Conservation (phyloP, 1,284 basidiomycete genomes). For the Sporisorium reilianum region DNA sequence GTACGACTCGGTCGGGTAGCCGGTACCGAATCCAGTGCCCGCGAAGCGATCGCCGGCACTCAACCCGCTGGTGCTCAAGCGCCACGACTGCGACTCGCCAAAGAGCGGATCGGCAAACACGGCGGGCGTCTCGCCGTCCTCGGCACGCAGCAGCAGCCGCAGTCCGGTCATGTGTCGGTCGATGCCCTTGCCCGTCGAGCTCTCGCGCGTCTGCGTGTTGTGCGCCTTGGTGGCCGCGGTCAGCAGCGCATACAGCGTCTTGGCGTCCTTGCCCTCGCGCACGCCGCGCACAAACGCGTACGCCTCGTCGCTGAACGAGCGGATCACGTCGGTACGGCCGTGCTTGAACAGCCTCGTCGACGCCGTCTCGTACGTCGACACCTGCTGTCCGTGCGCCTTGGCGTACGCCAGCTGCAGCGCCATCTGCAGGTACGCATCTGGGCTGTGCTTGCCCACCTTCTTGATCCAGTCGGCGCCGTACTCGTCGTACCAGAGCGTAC, state of each 20-base stretch:
- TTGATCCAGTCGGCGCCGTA: slow-evolving; percentile 95
- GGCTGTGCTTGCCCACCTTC: slow-evolving; percentile 80
- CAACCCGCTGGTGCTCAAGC: slow-evolving; percentile 89
- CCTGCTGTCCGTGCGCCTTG: slow-evolving; percentile 80
- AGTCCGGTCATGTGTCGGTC: slow-evolving; percentile 93
- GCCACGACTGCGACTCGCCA: slow-evolving; percentile 84
- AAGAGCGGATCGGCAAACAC: slow-evolving; percentile 78
- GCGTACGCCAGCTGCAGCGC: slow-evolving; percentile 93
- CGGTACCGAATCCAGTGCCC: slow-evolving; percentile 81
- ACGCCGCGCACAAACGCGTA: slow-evolving; percentile 84
- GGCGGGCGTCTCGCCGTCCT: slow-evolving; percentile 57
- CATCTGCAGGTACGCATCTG: slow-evolving; percentile 94
- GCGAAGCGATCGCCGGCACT: slow-evolving; percentile 87
- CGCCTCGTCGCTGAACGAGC: slow-evolving; percentile 81
- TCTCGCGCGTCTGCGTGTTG: slow-evolving; percentile 80
- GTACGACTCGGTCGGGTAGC: slow-evolving; percentile 58
- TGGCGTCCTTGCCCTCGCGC: slow-evolving; percentile 75
- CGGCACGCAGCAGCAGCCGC: slow-evolving; percentile 71
- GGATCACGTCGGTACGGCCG: slow-evolving; percentile 92
- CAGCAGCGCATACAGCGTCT: slow-evolving; percentile 74
- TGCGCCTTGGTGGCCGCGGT: slow-evolving; percentile 81
- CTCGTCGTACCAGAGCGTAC: slow-evolving; percentile 84
- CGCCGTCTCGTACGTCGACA: slow-evolving; percentile 94
- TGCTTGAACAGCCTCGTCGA: slow-evolving; percentile 90
- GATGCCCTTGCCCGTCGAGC: slow-evolving; percentile 85